Conservation (phyloP, 306 rosid species). For the Vachellia collinsii region DNA sequence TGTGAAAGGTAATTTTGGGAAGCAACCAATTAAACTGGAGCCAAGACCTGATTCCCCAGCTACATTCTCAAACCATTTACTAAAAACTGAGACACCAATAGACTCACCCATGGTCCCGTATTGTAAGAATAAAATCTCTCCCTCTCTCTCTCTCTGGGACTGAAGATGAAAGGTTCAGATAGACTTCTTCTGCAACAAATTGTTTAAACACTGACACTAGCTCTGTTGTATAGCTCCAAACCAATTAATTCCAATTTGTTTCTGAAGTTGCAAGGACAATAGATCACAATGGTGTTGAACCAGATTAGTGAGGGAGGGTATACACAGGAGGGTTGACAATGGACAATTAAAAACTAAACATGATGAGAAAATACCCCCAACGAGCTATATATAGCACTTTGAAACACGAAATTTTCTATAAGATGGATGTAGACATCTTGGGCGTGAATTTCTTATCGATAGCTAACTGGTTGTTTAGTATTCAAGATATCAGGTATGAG, state of each 20-base stretch:
- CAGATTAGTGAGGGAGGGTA: background rate
- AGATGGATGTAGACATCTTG: background rate
- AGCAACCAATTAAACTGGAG: background rate
- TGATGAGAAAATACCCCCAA: background rate
- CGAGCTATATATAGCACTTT: conserved; percentile 3
- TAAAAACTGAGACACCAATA: background rate
- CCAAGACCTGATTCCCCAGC: background rate
- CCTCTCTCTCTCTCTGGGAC: background rate
- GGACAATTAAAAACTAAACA: background rate
- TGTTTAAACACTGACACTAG: background rate
- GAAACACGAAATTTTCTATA: conserved; percentile 10
- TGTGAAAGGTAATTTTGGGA: background rate
- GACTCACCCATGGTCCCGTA: background rate
- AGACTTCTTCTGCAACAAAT: background rate
- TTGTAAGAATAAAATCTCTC: background rate
- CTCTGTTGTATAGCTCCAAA: background rate
- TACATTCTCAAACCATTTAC: background rate
- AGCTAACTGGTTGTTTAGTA: background rate
- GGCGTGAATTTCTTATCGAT: background rate
- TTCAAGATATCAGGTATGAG: background rate
- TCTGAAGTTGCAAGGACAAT: background rate
- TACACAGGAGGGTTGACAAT: background rate
- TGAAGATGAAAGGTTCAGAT: background rate
- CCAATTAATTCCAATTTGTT: background rate
- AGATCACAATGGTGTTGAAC: background rate